A percentile compares a stretch with the other conserved stretches of the same genome.
These are phyloP conservation scores for Fusarium sacchari DNA, from an alignment of 2,329 filamentous ascomycete species.

Conservation along the genomic window DNA sequence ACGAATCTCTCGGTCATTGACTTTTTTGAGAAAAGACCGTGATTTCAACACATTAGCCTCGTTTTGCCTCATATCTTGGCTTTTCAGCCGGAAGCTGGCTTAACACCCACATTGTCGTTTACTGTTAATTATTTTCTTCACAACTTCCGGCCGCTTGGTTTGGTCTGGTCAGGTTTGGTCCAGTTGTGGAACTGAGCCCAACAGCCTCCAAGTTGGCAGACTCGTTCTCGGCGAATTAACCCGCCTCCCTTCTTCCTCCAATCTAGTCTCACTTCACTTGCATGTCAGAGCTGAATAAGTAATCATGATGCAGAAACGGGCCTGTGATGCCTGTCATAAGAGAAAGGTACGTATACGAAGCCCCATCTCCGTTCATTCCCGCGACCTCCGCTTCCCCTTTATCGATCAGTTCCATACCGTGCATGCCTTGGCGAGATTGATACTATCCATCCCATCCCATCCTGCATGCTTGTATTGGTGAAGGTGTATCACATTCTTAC, in stretches of 20 bases:
- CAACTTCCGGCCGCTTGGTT: not conserved
- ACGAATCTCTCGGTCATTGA: not conserved
- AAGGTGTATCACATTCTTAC: not conserved
- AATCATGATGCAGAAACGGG: constrained; percentile 30
- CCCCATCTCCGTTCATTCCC: not conserved
- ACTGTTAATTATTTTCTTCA: not conserved
- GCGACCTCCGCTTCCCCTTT: not conserved
- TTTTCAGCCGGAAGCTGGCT: not conserved
- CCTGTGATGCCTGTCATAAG: constrained; percentile 39
- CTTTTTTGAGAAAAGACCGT: not conserved
- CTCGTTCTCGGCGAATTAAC: not conserved
- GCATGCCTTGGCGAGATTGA: constrained; percentile 6
- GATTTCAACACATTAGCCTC: not conserved
- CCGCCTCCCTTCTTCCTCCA: not conserved
- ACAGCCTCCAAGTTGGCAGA: not conserved
- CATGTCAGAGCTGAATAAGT: not conserved
- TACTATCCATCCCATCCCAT: not conserved
- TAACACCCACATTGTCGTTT: not conserved
- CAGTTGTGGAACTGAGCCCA: not conserved
- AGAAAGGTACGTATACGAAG: constrained; percentile 34
- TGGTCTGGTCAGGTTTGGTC: not conserved
- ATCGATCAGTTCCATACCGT: constrained; percentile 1
- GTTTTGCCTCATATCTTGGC: not conserved
- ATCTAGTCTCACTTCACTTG: not conserved
- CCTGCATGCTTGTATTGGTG: not conserved